Evolutionary conservation across 139 green algal genomes (phyloP).

Genomic region (Volvox reticuliferus): DNA sequence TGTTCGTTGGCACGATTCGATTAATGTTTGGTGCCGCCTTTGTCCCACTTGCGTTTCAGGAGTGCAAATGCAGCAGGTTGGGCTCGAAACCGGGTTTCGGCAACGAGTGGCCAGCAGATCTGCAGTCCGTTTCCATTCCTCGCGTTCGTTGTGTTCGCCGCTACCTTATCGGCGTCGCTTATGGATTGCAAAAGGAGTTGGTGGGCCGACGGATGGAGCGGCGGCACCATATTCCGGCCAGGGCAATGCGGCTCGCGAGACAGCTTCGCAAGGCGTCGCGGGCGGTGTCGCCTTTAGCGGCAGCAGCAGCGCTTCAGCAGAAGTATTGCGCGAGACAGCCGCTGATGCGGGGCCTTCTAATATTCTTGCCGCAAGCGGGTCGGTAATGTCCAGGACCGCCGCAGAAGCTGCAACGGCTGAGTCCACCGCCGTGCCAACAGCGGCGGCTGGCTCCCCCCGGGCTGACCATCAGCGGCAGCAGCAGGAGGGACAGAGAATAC

Average conservation of each 20-base stretch:
- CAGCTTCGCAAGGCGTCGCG: background rate
- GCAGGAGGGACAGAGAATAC: too few relatives aligned
- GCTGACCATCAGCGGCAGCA: too few relatives aligned
- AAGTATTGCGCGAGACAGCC: too few relatives aligned
- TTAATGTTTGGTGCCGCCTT: background rate
- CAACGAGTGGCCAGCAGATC: constrained; percentile 4
- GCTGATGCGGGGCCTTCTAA: too few relatives aligned
- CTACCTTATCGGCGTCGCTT: background rate
- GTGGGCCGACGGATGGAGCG: background rate
- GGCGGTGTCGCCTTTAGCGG: background rate
- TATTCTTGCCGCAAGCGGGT: too few relatives aligned
- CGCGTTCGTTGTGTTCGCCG: background rate
- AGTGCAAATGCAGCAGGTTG: background rate
- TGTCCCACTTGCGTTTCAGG: constrained; percentile 5
- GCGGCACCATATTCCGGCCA: too few relatives aligned
- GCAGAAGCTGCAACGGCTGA: too few relatives aligned
- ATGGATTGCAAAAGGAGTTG: background rate
- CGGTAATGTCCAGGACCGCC: too few relatives aligned
- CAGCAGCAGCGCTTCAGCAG: background rate
- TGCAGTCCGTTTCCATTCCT: background rate
- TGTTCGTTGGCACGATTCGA: background rate
- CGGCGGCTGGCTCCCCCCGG: too few relatives aligned
- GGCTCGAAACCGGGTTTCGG: background rate
- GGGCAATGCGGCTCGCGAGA: background rate
- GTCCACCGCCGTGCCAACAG: too few relatives aligned